These are phyloP conservation scores for Verticillium klebahnii DNA, from an alignment of 2,329 filamentous ascomycete species.

Conservation along the genomic window DNA sequence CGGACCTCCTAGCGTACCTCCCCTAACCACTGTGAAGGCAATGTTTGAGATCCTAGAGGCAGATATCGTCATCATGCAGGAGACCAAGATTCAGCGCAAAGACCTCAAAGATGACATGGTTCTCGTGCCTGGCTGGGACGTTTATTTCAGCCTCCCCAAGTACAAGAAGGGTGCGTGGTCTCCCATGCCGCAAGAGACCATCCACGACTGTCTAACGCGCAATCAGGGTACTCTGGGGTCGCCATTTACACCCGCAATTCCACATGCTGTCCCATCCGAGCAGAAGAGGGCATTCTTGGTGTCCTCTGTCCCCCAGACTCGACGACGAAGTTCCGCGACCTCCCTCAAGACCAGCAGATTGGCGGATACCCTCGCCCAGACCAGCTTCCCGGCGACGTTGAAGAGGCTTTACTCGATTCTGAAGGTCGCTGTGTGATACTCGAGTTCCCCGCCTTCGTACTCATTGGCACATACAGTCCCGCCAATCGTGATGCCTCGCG, in stretches of 20 bases:
- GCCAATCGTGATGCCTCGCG: constrained; percentile 82
- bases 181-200: not conserved
- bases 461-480: constrained; percentile 89
- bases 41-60: constrained; percentile 95
- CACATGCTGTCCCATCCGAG: constrained; percentile 78
- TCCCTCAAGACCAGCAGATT: constrained; percentile 70
- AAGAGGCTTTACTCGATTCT: constrained; percentile 72
- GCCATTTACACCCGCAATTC: constrained; percentile 91
- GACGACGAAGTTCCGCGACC: constrained; percentile 65
- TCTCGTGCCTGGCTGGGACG: constrained; percentile 89
- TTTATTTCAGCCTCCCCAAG: constrained; percentile 88
- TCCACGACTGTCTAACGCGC: not conserved
- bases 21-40: constrained; percentile 39
- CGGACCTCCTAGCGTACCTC: not conserved
- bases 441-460: constrained; percentile 91
- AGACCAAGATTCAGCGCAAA: constrained; percentile 92
- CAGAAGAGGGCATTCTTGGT: constrained; percentile 91
- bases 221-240: constrained; percentile 87
- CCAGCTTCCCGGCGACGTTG: constrained; percentile 61
- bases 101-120: constrained; percentile 95
- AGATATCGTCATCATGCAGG: constrained; percentile 93
- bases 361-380: constrained; percentile 76
- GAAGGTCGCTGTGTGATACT: constrained; percentile 89
- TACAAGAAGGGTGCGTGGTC: constrained; percentile 74
- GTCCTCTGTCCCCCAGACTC: constrained; percentile 70